Conservation (phyloP, 139 green algal species). For the Closterium sp. region DNA sequence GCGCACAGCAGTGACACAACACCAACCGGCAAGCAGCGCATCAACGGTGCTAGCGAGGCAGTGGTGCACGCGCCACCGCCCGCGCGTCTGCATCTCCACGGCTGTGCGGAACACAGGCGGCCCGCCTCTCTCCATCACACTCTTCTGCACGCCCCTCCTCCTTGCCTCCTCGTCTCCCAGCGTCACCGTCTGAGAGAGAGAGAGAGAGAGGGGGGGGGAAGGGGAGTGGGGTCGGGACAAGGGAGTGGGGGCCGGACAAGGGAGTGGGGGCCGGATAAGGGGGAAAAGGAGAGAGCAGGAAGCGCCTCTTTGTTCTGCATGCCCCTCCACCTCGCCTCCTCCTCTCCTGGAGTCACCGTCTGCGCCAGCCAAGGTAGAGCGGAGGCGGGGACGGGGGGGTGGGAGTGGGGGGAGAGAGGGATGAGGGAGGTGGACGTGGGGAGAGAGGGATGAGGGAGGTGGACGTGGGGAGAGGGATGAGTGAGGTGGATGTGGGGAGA, state of each 20-base stretch:
- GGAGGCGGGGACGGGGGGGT: too few relatives aligned
- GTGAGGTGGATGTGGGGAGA: too few relatives aligned
- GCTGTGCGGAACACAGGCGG: conserved; percentile 47
- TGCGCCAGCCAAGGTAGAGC: too few relatives aligned
- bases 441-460: too few relatives aligned
- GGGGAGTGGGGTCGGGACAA: background rate
- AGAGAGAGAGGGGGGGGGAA: background rate
- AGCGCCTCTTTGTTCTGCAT: background rate
- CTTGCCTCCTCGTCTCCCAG: conserved; percentile 68
- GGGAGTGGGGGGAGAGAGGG: too few relatives aligned
- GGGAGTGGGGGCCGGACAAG: background rate
- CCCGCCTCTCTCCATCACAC: conserved; percentile 47
- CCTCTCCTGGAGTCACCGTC: too few relatives aligned
- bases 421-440: too few relatives aligned
- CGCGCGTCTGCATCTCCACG: conserved; percentile 45
- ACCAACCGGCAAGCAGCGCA: too few relatives aligned
- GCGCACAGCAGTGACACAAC: too few relatives aligned
- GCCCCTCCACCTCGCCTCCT: background rate
- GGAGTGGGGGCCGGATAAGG: too few relatives aligned
- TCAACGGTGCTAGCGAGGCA: conserved; percentile 25
- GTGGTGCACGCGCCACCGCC: conserved; percentile 39
- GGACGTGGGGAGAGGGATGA: too few relatives aligned
- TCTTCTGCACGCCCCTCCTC: conserved; percentile 55
- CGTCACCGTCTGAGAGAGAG: conserved; percentile 57
- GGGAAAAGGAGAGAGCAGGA: too few relatives aligned